These are phyloP conservation scores for Ajuga reptans DNA, from an alignment of 305 asterid species.

Conservation along the genomic window DNA sequence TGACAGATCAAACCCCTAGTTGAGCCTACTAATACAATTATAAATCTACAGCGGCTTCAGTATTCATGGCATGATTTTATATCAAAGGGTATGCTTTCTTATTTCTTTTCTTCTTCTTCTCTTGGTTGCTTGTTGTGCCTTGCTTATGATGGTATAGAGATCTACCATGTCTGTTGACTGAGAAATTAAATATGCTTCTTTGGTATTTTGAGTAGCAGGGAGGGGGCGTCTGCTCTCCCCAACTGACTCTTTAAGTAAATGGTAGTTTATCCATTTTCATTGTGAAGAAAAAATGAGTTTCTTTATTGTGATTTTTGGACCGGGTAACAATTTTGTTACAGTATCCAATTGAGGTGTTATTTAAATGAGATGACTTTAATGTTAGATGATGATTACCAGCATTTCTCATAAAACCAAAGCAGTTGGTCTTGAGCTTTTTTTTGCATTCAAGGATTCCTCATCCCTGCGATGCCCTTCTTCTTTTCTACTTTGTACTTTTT, in stretches of 20 bases:
- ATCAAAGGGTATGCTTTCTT: conserved; percentile 52
- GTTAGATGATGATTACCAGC: background rate
- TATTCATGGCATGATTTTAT: conserved; percentile 92
- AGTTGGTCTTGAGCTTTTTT: background rate
- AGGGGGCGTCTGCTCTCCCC: background rate
- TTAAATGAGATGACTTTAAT: background rate
- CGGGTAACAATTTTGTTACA: background rate
- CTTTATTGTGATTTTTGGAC: background rate
- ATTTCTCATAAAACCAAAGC: background rate
- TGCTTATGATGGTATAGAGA: conserved; percentile 16
- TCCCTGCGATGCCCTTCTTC: no score
- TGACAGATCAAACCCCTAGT: conserved; percentile 87
- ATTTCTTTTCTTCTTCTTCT: conserved; percentile 3
- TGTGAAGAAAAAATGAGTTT: background rate
- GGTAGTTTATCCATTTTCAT: background rate
- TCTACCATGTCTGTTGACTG: conserved; percentile 6
- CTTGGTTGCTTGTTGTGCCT: background rate
- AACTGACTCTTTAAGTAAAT: background rate
- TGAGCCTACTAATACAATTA: conserved; percentile 57
- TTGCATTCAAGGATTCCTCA: no score
- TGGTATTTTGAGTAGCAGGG: background rate
- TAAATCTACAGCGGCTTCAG: conserved; percentile 36
- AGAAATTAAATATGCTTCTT: background rate
- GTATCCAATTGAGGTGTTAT: conserved; percentile 4
- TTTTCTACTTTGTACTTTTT: no score